Base-by-base conservation (phyloP, 169 alveolate species). In the Eimeria necatrix region DNA sequence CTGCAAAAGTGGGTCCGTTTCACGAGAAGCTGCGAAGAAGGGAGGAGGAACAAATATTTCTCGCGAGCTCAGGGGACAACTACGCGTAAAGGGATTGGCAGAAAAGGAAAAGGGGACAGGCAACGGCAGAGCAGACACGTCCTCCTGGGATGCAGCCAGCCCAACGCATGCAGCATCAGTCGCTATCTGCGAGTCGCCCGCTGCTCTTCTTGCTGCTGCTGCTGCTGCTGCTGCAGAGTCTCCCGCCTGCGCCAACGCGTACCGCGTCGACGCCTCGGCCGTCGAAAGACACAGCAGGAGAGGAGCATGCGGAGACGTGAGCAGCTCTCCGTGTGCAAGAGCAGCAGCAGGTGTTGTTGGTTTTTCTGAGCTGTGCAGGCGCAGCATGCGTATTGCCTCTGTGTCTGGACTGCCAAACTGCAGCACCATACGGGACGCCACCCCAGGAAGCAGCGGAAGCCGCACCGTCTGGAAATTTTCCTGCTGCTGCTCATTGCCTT, bases 381-480 rank as follows among this genome's bases (percentile, higher is more conserved):
- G 52, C 32, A 74, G 16, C 7, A 74, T 51, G 18, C 85, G 85
- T 7, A 74, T 51, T 9, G 89, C 89, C 48, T 80, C 71, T 20
- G 71, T 80, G 89, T 80, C 89, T 4, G 89, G 89, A n/a, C 89
- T 80, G n/a, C 89, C 89, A 46, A 80, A 80, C 89, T 80, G 89
- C 89, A 80, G 71, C 64, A 80, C n/a, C 70, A 80, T 7, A 51
- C 89, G 89, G 24, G 89, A 80, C 12, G 46, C 46, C 4, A 49
- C 60, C 22, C 71, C 64, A 2, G 89, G 89, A 46, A 49, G 60
- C 70, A 14, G 49, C 20, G 53, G 70, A n/a, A 80, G 89, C 16
- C 89, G 89, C 89, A 80, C 89, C 20, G 26, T 52, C 89, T 68
- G 46, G 46, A 18, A 8, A 16, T 68, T 10, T 24, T 68, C 46